Evolutionary conservation across 805 yeast genomes (phyloP), one percentile per base, ranked within the genome.

Genomic region (Pichia thaimueangensis): DNA sequence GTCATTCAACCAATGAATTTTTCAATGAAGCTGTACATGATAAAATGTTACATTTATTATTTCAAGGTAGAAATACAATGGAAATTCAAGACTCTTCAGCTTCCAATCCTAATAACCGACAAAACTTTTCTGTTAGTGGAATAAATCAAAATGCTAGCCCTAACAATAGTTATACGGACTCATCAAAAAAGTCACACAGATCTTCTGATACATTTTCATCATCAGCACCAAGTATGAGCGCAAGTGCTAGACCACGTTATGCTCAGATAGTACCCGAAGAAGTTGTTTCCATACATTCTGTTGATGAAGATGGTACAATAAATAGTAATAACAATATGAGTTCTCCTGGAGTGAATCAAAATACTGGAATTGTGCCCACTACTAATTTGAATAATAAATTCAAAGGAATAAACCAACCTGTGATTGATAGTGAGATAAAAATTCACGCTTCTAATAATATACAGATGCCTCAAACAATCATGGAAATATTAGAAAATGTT

Each of bases 381-480:
- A 41, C 46, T n/a, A 45, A 48, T 31, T 34, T 47, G 24, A 49
- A 47, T 20, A 47, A 49, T 21, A 47, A 45, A 27, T 45, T 44
- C 19, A 47, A 43, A 21, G 41, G 36, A 13, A 39, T 35, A 1
- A 35, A 47, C 29, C 45, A 51, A 41, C 47, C 52, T 10, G 43
- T 49, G n/a, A 33, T 52, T 60, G 47, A 71, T 60, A 53, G 53
- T 30, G 36, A 39, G 7, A 57, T 61, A 17, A 46, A 54, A 22
- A 56, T 61, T 8, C 65, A 61, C 39, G 64, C 65, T 2, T 61
- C 63, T 3, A 47, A 45, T 24, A 53, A 55, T 3, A 54, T 77
- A 1, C 64, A 62, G 36, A 74, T 76, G 79, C 81, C 81, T 2
- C 56, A 68, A 4, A 62, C 68, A 10, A 68, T 76, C n/a, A 76